Conservation (phyloP, 2,329 filamentous ascomycete species). For the Leptographium galeiforme region DNA sequence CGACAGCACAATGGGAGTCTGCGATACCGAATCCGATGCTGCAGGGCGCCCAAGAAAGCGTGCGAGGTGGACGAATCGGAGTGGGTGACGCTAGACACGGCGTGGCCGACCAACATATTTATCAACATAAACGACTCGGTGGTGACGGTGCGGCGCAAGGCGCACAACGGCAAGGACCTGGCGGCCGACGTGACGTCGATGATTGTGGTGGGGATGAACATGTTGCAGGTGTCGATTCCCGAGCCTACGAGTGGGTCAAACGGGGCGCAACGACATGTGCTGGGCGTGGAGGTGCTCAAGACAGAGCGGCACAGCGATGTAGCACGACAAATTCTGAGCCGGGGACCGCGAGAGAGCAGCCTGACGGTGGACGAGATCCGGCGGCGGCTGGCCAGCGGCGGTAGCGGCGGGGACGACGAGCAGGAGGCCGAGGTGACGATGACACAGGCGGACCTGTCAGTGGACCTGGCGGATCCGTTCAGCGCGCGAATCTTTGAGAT, state of each 20-base stretch:
- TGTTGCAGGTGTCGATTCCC: constrained; percentile 37
- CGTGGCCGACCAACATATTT: constrained; percentile 60
- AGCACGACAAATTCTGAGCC: constrained; percentile 23
- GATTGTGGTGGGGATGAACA: constrained; percentile 47
- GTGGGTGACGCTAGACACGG: constrained; percentile 52
- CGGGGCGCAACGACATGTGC: constrained; percentile 19
- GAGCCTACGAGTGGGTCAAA: constrained; percentile 11
- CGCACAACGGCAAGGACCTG: constrained; percentile 62
- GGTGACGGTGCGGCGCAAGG: constrained; percentile 48
- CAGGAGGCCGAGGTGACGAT: constrained; percentile 54
- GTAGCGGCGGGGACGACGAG: constrained; percentile 5
- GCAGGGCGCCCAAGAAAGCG: constrained; percentile 17
- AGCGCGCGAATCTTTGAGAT: constrained; percentile 48
- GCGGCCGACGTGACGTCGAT: constrained; percentile 59
- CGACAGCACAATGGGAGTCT: constrained; percentile 37
- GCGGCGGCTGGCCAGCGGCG: constrained; percentile 20
- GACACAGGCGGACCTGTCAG: constrained; percentile 40
- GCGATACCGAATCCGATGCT: constrained; percentile 57
- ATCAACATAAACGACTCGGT: constrained; percentile 51
- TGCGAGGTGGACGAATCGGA: constrained; percentile 21
- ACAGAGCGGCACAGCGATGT: constrained; percentile 34
- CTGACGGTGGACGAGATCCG: constrained; percentile 46
- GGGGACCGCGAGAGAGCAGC: constrained; percentile 26
- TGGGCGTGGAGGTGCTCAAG: constrained; percentile 59
- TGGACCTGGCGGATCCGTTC: constrained; percentile 57